A percentile compares a stretch with the other conserved stretches of the same genome.
phyloP scores from a whole-genome alignment of 2,329 filamentous ascomycete genomes.

The Gnomoniopsis sp. region DNA sequence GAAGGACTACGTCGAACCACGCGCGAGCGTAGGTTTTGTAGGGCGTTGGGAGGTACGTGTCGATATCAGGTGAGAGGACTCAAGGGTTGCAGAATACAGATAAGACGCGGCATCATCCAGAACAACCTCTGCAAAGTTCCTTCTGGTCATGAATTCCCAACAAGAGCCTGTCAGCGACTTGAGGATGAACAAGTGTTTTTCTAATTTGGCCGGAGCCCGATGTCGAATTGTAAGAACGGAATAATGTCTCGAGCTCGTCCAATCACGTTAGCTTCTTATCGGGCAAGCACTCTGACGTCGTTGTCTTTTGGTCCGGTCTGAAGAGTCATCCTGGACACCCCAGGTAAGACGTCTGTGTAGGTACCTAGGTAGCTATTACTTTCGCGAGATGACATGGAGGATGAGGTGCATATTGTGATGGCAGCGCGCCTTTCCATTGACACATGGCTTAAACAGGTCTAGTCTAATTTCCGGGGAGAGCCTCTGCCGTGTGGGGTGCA shows the following conservation, averaged over 20 bases:
- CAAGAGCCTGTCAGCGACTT: neutral
- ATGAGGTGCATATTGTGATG: too few species aligned
- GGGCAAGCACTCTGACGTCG: constrained; percentile 9
- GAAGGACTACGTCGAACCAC: neutral
- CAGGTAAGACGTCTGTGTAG: neutral
- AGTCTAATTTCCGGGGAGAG: neutral
- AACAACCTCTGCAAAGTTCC: neutral
- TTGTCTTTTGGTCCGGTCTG: constrained; percentile 8
- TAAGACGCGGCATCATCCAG: neutral
- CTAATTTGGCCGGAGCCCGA: neutral
- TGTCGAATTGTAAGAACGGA: neutral
- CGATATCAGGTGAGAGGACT: neutral
- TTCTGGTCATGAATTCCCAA: neutral
- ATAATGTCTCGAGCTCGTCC: neutral
- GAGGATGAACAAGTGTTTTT: neutral
- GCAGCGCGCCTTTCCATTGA: neutral
- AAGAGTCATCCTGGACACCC: neutral
- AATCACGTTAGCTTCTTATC: neutral
- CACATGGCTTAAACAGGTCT: neutral
- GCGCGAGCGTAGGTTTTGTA: neutral
- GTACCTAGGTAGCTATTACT: neutral
- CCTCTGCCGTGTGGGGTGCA: neutral
- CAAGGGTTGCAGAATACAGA: neutral
- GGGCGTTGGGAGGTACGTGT: neutral
- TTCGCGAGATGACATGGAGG: neutral